These are phyloP conservation scores for Gossypium gossypioides DNA, from an alignment of 441 rosid species.

Conservation along the genomic window DNA sequence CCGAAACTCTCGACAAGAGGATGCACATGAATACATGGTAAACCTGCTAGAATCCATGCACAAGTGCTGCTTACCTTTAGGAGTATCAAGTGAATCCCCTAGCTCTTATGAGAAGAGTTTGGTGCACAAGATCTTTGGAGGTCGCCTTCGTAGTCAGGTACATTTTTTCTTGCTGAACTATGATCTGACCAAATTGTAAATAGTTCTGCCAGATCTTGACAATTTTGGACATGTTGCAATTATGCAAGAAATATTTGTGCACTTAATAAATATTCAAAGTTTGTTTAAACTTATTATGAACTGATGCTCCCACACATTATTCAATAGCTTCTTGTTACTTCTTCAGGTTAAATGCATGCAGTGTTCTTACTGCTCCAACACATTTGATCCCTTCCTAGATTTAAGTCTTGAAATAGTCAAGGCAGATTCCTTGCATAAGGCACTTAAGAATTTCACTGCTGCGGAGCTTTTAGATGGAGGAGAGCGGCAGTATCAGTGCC, in stretches of 20 bases:
- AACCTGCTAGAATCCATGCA: conserved; percentile 93
- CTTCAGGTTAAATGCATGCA: conserved; percentile 80
- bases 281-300: background rate
- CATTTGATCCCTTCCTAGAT: conserved; percentile 80
- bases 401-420: conserved; percentile 75
- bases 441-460: conserved; percentile 65
- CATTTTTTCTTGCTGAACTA: background rate
- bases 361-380: conserved; percentile 72
- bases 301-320: background rate
- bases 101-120: conserved; percentile 85
- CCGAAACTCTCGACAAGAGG: conserved; percentile 73
- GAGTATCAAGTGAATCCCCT: conserved; percentile 84
- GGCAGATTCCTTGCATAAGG: conserved; percentile 68
- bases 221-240: background rate
- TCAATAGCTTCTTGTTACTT: conserved; percentile 5
- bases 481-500: conserved; percentile 78
- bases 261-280: background rate
- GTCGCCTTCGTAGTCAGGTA: conserved; percentile 90
- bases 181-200: background rate
- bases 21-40: conserved; percentile 97
- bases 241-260: background rate
- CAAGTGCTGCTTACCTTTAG: conserved; percentile 89
- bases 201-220: background rate
- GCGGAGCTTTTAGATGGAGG: conserved; percentile 81
- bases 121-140: conserved; percentile 93